Percentiles rank a stretch among this genome's conserved stretches.
Evolutionary conservation across 1,284 basidiomycete species (phyloP).

Genomic region (Pascua guehoae): DNA sequence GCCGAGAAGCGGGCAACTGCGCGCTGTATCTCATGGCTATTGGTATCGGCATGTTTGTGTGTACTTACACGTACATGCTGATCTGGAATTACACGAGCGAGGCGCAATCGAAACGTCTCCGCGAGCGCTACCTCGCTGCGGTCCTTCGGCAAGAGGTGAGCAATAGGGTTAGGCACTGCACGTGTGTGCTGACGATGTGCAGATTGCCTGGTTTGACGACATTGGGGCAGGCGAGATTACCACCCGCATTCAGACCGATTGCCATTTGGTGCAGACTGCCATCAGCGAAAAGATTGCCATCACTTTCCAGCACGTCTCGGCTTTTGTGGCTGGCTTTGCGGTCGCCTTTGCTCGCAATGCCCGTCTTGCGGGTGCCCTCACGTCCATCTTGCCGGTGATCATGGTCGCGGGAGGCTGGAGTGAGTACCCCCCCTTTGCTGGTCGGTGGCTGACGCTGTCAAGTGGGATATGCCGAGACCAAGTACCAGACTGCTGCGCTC

Average conservation of each 20-base stretch:
- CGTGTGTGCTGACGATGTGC: slow-evolving; percentile 47
- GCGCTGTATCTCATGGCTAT: slow-evolving; percentile 43
- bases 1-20: slow-evolving; percentile 33
- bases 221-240: slow-evolving; percentile 93
- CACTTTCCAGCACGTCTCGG: slow-evolving; percentile 48
- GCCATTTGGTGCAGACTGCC: slow-evolving; percentile 74
- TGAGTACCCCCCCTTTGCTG: neutral
- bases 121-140: slow-evolving; percentile 49
- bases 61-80: slow-evolving; percentile 66
- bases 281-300: slow-evolving; percentile 78
- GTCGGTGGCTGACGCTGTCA: neutral
- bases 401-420: slow-evolving; percentile 59
- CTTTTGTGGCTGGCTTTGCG: slow-evolving; percentile 74
- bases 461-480: slow-evolving; percentile 34
- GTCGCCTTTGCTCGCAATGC: slow-evolving; percentile 60
- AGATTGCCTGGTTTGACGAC: slow-evolving; percentile 87
- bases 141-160: slow-evolving; percentile 50
- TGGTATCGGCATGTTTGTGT: slow-evolving; percentile 55
- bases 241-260: slow-evolving; percentile 79
- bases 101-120: slow-evolving; percentile 71
- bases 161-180: neutral
- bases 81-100: slow-evolving; percentile 87
- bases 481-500: slow-evolving; percentile 55
- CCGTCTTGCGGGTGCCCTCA: slow-evolving; percentile 83
- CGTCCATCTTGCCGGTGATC: slow-evolving; percentile 84